Base-by-base conservation (phyloP, 176 grass and related monocot genomes). In the Panicum miliaceum region DNA sequence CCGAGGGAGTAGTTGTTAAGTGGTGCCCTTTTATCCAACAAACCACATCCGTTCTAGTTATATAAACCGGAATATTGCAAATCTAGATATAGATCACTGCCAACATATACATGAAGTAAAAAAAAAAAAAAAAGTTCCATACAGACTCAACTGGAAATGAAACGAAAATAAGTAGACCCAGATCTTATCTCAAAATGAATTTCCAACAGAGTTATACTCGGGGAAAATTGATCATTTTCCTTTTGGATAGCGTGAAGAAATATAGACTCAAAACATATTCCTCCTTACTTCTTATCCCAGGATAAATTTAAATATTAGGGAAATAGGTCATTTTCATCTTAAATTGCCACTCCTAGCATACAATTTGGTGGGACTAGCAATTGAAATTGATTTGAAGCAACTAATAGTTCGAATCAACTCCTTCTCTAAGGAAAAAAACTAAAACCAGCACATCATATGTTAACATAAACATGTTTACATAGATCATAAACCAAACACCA, bases 211-310 rank as follows among this genome's bases (percentile, higher is more conserved):
- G 0, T 16, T 77, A 12, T 37, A 65, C 63, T 19, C 63, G 34
- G 41, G 10, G 10, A 62, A 4, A 41, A 35, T 10, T n/a, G 32
- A 4, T 18, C 9, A 4, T 56, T 75, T 67, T 46, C 13, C 60
- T 81, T 48, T 10, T 66, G 6, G 6, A 66, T 16, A 7, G 14
- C 70, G 34, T 34, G 54, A 27, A 22, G 52, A 66, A 60, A 20
- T 62, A 76, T 34, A 69, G 16, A 62, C 12, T 14, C 42, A 3
- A 77, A 18, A 82, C 26, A 6, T 0, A 67, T 51, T 69, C 29
- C 16, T 38, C 35, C 63, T 70, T 52, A 68, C 22, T 71, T 3
- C n/a, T 77, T 71, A 75, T 27, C 34, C 42, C 41, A 78, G 34
- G 34, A 64, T 71, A 19, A 63, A 43, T 41, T 34, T 6, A 41